Evolutionary conservation across 257 asterid genomes (phyloP).

Genomic region (Nicotiana otophora): DNA sequence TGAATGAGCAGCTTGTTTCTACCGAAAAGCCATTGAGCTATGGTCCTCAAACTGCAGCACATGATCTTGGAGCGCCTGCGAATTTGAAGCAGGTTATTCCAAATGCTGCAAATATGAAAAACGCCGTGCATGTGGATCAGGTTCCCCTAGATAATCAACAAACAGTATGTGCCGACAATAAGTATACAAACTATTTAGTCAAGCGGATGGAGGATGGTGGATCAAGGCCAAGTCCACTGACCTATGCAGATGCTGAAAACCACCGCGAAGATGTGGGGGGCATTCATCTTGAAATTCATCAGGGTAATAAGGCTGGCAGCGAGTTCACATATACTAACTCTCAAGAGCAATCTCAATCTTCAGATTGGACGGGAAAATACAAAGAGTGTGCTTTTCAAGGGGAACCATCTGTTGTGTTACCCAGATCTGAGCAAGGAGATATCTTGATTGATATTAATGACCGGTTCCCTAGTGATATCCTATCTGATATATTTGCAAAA

Average conservation of each 20-base stretch:
- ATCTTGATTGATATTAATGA: conserved; percentile 89
- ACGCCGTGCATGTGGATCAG: conserved; percentile 36
- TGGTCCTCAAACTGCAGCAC: conserved; percentile 33
- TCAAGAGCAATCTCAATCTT: conserved; percentile 39
- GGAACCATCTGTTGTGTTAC: conserved; percentile 34
- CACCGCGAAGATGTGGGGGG: conserved; percentile 37
- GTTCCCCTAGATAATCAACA: conserved; percentile 22
- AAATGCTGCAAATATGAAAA: conserved; percentile 30
- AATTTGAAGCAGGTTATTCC: conserved; percentile 29
- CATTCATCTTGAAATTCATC: conserved; percentile 24
- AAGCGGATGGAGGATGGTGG: conserved; percentile 28
- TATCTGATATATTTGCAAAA: conserved; percentile 78
- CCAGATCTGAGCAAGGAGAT: conserved; percentile 63
- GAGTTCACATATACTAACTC: conserved; percentile 32
- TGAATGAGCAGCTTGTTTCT: conserved; percentile 26
- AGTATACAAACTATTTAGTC: conserved; percentile 8
- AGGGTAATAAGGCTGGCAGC: conserved; percentile 29
- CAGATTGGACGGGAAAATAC: conserved; percentile 27
- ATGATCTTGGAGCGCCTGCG: conserved; percentile 28
- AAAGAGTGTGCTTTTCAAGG: conserved; percentile 22
- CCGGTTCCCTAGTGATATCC: conserved; percentile 82
- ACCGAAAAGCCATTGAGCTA: conserved; percentile 21
- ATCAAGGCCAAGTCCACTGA: conserved; percentile 29
- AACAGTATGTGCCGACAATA: conserved; percentile 3
- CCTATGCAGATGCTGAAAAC: conserved; percentile 29